These are phyloP conservation scores for Setomelanomma holmii DNA, from an alignment of 2,329 filamentous ascomycete species.

Conservation along the genomic window DNA sequence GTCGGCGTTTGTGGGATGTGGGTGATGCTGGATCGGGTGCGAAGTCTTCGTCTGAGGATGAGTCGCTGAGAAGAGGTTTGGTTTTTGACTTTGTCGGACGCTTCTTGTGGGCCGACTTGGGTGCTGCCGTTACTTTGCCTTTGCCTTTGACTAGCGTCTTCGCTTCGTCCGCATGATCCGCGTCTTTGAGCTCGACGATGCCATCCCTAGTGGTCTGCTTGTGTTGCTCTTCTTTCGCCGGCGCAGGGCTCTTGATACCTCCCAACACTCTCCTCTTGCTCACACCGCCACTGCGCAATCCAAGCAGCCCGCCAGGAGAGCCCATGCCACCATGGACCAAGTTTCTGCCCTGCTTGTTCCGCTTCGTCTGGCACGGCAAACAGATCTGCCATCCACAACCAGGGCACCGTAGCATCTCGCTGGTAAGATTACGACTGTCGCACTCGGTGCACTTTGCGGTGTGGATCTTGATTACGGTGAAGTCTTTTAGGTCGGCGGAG, in stretches of 20 bases:
- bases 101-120: conserved; percentile 8
- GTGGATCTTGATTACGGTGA: conserved; percentile 34
- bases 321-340: conserved; percentile 34
- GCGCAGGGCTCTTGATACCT: background rate
- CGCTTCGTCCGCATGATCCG: background rate
- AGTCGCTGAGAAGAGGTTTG: background rate
- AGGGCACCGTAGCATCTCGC: conserved; percentile 40
- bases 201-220: too few relatives aligned
- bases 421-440: conserved; percentile 38
- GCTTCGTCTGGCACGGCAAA: conserved; percentile 29
- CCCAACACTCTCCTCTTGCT: background rate
- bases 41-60: conserved; percentile 17
- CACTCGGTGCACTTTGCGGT: conserved; percentile 49
- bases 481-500: conserved; percentile 26
- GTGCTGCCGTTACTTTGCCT: background rate
- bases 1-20: conserved; percentile 13
- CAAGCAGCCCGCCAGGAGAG: background rate
- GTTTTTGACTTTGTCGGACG: conserved; percentile 6
- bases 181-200: too few relatives aligned
- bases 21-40: conserved; percentile 10
- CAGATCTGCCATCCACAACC: conserved; percentile 47
- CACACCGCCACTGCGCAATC: background rate
- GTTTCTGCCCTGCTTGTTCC: conserved; percentile 14
- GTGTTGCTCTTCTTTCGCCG: too few relatives aligned
- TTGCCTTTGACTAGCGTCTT: background rate